Percentiles rank a stretch among this genome's conserved stretches.
Evolutionary conservation across 768 basidiomycete genomes (phyloP).

Genomic region (Xerocomellus intermedius): DNA sequence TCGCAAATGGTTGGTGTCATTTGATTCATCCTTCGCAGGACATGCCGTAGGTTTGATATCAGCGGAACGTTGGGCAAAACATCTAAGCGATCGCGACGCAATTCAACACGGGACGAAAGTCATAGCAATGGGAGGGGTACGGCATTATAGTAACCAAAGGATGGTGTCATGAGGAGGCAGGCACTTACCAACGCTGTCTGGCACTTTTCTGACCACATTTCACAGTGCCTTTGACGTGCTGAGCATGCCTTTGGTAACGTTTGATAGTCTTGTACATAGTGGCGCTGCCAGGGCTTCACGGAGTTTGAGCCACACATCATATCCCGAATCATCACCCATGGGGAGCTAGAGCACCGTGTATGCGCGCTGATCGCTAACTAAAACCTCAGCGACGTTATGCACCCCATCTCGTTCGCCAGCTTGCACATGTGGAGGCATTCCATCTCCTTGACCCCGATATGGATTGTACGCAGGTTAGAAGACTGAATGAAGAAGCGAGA

Average conservation of each 20-base stretch:
- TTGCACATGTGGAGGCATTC: constrained; percentile 72
- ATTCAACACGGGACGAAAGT: constrained; percentile 30
- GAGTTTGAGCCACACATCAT: constrained; percentile 51
- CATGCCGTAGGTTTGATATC: constrained; percentile 42
- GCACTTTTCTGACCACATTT: not conserved
- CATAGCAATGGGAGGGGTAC: constrained; percentile 42
- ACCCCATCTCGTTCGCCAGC: constrained; percentile 66
- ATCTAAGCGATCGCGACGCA: constrained; percentile 32
- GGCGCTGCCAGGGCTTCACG: constrained; percentile 36
- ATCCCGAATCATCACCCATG: constrained; percentile 67
- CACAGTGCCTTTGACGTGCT: constrained; percentile 75
- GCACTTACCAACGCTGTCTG: not conserved
- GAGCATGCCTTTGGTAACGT: constrained; percentile 52
- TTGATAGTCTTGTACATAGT: constrained; percentile 47
- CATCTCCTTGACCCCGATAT: constrained; percentile 62
- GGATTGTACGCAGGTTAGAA: constrained; percentile 63
- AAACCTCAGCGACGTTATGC: constrained; percentile 55
- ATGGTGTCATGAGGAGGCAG: constrained; percentile 48
- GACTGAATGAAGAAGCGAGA: constrained; percentile 74
- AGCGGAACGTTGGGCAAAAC: constrained; percentile 43
- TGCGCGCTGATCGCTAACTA: not conserved
- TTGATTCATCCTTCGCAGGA: constrained; percentile 29
- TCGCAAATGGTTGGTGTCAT: not conserved
- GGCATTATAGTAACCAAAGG: constrained; percentile 41
- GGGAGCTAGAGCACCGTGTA: constrained; percentile 35